Evolutionary conservation across 306 rosid species (phyloP).

Genomic region (Cucurbita ficifolia): DNA sequence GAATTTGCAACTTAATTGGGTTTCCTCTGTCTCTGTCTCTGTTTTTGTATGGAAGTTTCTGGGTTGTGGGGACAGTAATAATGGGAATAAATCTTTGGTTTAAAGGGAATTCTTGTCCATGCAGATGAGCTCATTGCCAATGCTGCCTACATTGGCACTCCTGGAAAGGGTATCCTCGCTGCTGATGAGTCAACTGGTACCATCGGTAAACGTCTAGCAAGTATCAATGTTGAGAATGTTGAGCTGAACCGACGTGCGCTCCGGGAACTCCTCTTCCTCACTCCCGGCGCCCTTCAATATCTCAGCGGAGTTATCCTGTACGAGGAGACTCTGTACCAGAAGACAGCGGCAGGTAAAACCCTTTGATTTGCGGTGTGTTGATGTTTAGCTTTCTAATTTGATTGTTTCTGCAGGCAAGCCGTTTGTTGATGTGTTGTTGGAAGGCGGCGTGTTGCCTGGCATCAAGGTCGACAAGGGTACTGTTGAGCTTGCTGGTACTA

Average conservation of each 20-base stretch:
- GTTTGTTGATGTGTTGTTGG: slow-evolving; percentile 54
- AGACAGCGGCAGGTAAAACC: slow-evolving; percentile 46
- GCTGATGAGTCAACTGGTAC: slow-evolving; percentile 97
- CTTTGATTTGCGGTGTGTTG: background rate
- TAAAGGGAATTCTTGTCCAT: background rate
- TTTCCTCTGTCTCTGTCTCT: background rate
- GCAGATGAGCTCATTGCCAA: slow-evolving; percentile 80
- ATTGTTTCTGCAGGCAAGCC: slow-evolving; percentile 31
- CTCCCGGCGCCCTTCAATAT: slow-evolving; percentile 55
- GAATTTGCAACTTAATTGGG: background rate
- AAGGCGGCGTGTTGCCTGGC: slow-evolving; percentile 57
- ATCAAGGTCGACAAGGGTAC: slow-evolving; percentile 89
- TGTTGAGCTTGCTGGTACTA: slow-evolving; percentile 57
- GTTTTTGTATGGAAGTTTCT: background rate
- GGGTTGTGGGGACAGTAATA: background rate
- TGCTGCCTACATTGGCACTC: slow-evolving; percentile 80
- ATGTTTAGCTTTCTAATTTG: background rate
- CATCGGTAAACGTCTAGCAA: slow-evolving; percentile 73
- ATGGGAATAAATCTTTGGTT: background rate
- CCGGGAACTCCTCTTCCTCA: slow-evolving; percentile 81
- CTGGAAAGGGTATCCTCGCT: slow-evolving; percentile 97
- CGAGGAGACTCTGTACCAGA: slow-evolving; percentile 87
- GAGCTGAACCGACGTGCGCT: slow-evolving; percentile 62
- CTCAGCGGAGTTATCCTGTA: slow-evolving; percentile 82
- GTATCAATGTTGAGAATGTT: slow-evolving; percentile 64